Evolutionary conservation across 495 filamentous ascomycete genomes (phyloP).

Genomic region (Talaromyces nanjingensis): DNA sequence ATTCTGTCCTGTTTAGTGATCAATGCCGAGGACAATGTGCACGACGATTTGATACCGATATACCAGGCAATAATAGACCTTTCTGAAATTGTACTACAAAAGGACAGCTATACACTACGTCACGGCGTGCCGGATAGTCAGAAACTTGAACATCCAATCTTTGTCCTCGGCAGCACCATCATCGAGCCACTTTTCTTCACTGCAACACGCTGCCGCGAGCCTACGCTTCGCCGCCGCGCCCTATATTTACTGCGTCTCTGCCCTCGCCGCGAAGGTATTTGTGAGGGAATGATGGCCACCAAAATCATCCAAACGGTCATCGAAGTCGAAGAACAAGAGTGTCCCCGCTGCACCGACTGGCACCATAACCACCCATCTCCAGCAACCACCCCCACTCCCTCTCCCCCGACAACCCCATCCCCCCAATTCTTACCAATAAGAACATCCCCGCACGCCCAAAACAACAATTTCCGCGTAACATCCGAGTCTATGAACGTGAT

Average conservation of each 20-base stretch:
- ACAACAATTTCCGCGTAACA: not conserved
- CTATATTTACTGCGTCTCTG: conserved; percentile 15
- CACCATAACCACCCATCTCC: not conserved
- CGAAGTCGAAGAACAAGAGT: conserved; percentile 3
- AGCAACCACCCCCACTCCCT: not conserved
- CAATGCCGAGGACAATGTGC: not conserved
- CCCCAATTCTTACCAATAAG: not conserved
- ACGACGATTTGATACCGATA: not conserved
- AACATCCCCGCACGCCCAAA: not conserved
- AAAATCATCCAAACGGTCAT: not conserved
- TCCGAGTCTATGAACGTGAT: not conserved
- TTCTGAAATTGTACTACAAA: not conserved
- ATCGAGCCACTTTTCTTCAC: conserved; percentile 21
- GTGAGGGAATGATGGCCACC: conserved; percentile 1
- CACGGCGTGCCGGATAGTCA: not conserved
- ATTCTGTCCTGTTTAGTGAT: not conserved
- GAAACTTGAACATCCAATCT: not conserved
- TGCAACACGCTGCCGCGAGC: conserved; percentile 23
- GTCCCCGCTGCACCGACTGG: not conserved
- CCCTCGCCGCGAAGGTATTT: conserved; percentile 6
- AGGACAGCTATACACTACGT: not conserved
- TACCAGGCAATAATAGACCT: conserved; percentile 1
- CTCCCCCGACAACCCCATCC: not conserved
- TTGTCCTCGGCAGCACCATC: not conserved
- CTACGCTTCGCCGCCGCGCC: conserved; percentile 19